Base-by-base conservation (phyloP, 306 rosid genomes). In the Datisca glomerata region DNA sequence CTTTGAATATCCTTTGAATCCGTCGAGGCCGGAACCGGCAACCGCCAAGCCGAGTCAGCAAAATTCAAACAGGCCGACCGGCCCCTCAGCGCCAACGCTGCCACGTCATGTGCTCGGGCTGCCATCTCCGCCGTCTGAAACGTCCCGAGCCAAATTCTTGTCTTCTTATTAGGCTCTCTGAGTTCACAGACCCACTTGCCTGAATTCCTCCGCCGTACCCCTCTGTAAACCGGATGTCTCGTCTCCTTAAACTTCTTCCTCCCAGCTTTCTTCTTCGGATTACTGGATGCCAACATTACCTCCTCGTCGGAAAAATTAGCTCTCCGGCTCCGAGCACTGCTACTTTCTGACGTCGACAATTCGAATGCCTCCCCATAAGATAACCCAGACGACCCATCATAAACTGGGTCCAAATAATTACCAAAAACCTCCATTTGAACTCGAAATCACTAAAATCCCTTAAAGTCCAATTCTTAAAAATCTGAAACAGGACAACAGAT, bases 241-340 rank as follows among this genome's bases (percentile, higher is more conserved):
- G 96, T 86, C 74, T 81, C 96, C 69, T 55, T 75, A 53, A 78
- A 86, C 62, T 86, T 86, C 77, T 86, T 86, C 65, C 96, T 48
- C 0, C 94, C 96, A 0, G 94, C 94, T 0, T 77, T 57, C 54
- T 86, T 81, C 81, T 86, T 86, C 0, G 96, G 96, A 24, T 69
- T 34, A 4, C 51, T 55, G 0, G 74, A 51, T 0, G 96, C 96
- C 48, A 86, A 20, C 6, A 49, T 1, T 4, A 73, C 43, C 70
- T 78, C 93, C 46, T 74, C 78, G 20, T 77, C 73, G 5, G 81
- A 76, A 4, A 68, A 21, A n/a, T n/a, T 21, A 17, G 21, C 10
- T 0, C 22, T 16, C 0, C 16, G 16, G 44, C 4, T 6, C 3
- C 7, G 5, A 39, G 7, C n/a, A 5, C 41, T 36, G 13, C 41